Evolutionary conservation across 129 eudicot genomes (phyloP).

Genomic region (Deinandra increscens): DNA sequence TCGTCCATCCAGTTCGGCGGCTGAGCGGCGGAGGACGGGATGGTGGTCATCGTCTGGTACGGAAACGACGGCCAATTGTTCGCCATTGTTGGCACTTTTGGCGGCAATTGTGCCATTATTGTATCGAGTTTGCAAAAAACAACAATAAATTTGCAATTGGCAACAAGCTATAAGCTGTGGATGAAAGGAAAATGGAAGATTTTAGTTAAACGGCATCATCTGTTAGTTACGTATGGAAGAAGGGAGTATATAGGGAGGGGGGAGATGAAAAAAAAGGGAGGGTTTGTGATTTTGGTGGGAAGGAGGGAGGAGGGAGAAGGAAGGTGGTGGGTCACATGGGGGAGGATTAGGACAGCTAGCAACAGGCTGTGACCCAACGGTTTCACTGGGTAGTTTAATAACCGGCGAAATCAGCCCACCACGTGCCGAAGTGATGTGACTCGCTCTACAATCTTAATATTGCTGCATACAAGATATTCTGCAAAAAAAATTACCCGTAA

Average conservation of each 20-base stretch:
- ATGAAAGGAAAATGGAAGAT: too few species aligned
- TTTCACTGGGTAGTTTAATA: conserved; percentile 45
- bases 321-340: conserved; percentile 64
- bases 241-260: background rate
- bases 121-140: background rate
- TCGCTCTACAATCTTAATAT: background rate
- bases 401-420: conserved; percentile 77
- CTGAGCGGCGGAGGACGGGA: conserved; percentile 40
- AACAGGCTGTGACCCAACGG: conserved; percentile 42
- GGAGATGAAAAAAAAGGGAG: too few species aligned
- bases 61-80: conserved; percentile 72
- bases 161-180: background rate
- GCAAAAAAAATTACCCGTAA: background rate
- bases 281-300: conserved; percentile 38
- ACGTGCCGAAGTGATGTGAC: conserved; percentile 66
- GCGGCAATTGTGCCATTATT: conserved; percentile 89
- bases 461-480: background rate
- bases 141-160: background rate
- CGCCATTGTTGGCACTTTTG: conserved; percentile 72
- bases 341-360: conserved; percentile 38
- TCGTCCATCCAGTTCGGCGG: conserved; percentile 76
- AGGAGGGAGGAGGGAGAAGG: too few species aligned
- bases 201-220: too few species aligned
- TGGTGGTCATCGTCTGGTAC: conserved; percentile 45
- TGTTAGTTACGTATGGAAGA: too few species aligned